Evolutionary conservation across 2,329 filamentous ascomycete genomes (phyloP), one percentile per base, ranked within the genome.

Genomic region (Hymenoscyphus linearis): DNA sequence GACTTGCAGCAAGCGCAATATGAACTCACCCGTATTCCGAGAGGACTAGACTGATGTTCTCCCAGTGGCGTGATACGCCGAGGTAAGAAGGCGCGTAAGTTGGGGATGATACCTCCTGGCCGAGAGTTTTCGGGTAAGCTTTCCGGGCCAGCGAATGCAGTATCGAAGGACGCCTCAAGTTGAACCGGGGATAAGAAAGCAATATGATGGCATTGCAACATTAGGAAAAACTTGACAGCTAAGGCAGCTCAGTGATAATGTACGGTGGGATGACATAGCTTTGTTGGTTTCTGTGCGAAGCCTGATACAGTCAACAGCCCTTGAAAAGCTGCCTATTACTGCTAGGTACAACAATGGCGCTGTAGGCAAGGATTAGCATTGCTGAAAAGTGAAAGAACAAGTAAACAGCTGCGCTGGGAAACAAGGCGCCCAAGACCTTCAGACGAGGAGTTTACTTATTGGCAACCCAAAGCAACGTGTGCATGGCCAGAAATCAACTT

Each of bases 21-120:
- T 25, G 18, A 10, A 47, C 18, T 13, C n/a, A 10, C 44, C n/a
- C n/a, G 3, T n/a, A 18, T 31, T 52, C 50, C 14, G 5, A 31
- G 14, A 26, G 3, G 25, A 53, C 27, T 53, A 25, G 13, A 16
- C 27, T 34, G 25, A 13, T 18, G 18, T 13, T 31, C 2, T 9
- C 10, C 25, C 26, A 16, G 52, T 27, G 52, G 27, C n/a, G 52
- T 53, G 52, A 53, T 53, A 6, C 14, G 14, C 25, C 16, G 14
- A 16, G 12, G 27, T 13, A 69, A 61, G 70, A 72, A 16, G 66
- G 66, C 26, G 64, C 61, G 44, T 66, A 67, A 25, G 64, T 64
- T 50, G 69, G 70, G 27, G 62, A 59, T 62, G 62, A 18, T 58
- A 57, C 13, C 57, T 16, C 22, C 27, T n/a, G 52, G n/a, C n/a